These are phyloP conservation scores for Sorghum bicolor DNA, from an alignment of 176 grass and related monocot genomes.

Conservation along the genomic window Sorghum_bicolor_NCBIv3 NC_012872.2:61334501-61335000, in stretches of 20 bases:
- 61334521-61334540: constrained; percentile 5
- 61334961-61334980: constrained; percentile 8
- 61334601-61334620: constrained; percentile 91
- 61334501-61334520: constrained; percentile 8
- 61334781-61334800: not conserved
- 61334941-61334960: not conserved
- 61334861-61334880: not conserved
- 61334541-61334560: constrained; percentile 18
- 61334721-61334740: constrained; percentile 51
- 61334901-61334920: not conserved
- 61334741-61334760: constrained; percentile 84
- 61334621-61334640: constrained; percentile 93
- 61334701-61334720: constrained; percentile 76
- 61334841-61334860: not conserved
- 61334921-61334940: not conserved
- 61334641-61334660: constrained; percentile 83
- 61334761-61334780: constrained; percentile 48
- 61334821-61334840: constrained; percentile 1
- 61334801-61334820: not conserved
- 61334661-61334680: constrained; percentile 85
- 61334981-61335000: not conserved
- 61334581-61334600: constrained; percentile 98
- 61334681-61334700: constrained; percentile 94
- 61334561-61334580: constrained; percentile 66
- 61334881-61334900: not conserved